A percentile compares a stretch with the other conserved stretches of the same genome.
Conservation (phyloP, 2,329 filamentous ascomycete species). For the Zopfia rhizophila region DNA sequence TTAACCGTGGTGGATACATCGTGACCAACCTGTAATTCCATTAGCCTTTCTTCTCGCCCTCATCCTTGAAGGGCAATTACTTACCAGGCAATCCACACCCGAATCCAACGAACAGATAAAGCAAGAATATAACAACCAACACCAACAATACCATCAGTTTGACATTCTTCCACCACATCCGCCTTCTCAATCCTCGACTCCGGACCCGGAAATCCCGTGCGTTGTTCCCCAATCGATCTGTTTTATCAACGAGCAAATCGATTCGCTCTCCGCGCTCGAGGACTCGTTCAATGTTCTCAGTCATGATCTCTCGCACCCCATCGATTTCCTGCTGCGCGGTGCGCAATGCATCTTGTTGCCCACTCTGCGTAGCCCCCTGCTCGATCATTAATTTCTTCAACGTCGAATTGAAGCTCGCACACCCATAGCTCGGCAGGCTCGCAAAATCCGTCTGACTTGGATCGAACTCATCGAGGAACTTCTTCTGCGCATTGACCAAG, state of each 20-base stretch:
- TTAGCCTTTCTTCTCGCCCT: slow-evolving; percentile 26
- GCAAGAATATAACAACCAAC: slow-evolving; percentile 76
- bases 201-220: slow-evolving; percentile 91
- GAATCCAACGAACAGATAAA: slow-evolving; percentile 78
- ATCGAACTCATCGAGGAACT: slow-evolving; percentile 79
- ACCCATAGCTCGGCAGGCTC: slow-evolving; percentile 87
- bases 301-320: slow-evolving; percentile 92
- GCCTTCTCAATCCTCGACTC: slow-evolving; percentile 83
- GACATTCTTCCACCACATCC: slow-evolving; percentile 99
- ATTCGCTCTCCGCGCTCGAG: slow-evolving; percentile 90
- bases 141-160: slow-evolving; percentile 86
- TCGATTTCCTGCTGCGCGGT: slow-evolving; percentile 92
- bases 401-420: slow-evolving; percentile 84
- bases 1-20: slow-evolving; percentile 44
- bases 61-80: slow-evolving; percentile 13
- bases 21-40: slow-evolving; percentile 45
- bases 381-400: slow-evolving; percentile 83
- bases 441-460: slow-evolving; percentile 75
- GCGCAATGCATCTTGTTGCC: slow-evolving; percentile 79
- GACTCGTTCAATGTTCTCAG: slow-evolving; percentile 90
- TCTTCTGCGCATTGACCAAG: slow-evolving; percentile 88
- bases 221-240: slow-evolving; percentile 86
- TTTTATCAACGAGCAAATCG: slow-evolving; percentile 95
- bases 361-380: slow-evolving; percentile 79
- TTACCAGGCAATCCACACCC: slow-evolving; percentile 73